A percentile compares a stretch with the other conserved stretches of the same genome.
Conservation (phyloP, 2,329 filamentous ascomycete genomes). For the Colletotrichum camelliae region DNA sequence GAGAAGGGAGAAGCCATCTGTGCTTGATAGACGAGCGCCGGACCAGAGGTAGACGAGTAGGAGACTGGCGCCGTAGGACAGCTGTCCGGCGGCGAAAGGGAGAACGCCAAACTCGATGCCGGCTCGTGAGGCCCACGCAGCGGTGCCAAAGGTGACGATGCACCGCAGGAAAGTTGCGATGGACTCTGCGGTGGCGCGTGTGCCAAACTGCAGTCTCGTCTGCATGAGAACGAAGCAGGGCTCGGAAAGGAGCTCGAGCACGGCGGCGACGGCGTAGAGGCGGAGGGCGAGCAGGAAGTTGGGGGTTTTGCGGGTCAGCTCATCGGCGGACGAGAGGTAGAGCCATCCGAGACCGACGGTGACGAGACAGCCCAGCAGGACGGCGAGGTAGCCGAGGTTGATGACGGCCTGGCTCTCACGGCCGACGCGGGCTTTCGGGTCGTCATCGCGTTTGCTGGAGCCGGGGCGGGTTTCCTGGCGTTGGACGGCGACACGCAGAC, state of each 20-base stretch:
- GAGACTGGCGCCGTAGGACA: slow-evolving; percentile 74
- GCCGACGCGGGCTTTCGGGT: slow-evolving; percentile 30
- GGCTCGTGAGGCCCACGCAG: slow-evolving; percentile 64
- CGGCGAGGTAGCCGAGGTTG: slow-evolving; percentile 85
- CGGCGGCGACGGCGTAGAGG: slow-evolving; percentile 61
- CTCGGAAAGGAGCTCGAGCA: slow-evolving; percentile 83
- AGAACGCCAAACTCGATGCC: slow-evolving; percentile 72
- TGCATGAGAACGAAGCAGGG: slow-evolving; percentile 90
- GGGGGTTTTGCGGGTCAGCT: slow-evolving; percentile 60
- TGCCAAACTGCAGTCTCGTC: slow-evolving; percentile 78
- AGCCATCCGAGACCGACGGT: slow-evolving; percentile 68
- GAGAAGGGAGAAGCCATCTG: slow-evolving; percentile 73
- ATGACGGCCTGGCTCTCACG: slow-evolving; percentile 75
- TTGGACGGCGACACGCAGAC: slow-evolving; percentile 88
- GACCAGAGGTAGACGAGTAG: slow-evolving; percentile 72
- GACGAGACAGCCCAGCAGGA: slow-evolving; percentile 70
- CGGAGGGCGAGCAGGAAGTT: slow-evolving; percentile 63
- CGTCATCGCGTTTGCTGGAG: slow-evolving; percentile 25
- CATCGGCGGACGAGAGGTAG: slow-evolving; percentile 64
- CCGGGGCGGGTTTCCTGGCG: slow-evolving; percentile 54
- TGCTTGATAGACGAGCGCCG: slow-evolving; percentile 59
- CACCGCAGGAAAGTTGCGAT: slow-evolving; percentile 80
- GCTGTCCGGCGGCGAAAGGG: slow-evolving; percentile 88
- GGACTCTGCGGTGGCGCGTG: slow-evolving; percentile 84
- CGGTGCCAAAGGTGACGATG: slow-evolving; percentile 72